Percentiles rank a stretch among this genome's conserved stretches.
Conservation (phyloP, 345 rosid genomes). For the Populus tremula region DNA sequence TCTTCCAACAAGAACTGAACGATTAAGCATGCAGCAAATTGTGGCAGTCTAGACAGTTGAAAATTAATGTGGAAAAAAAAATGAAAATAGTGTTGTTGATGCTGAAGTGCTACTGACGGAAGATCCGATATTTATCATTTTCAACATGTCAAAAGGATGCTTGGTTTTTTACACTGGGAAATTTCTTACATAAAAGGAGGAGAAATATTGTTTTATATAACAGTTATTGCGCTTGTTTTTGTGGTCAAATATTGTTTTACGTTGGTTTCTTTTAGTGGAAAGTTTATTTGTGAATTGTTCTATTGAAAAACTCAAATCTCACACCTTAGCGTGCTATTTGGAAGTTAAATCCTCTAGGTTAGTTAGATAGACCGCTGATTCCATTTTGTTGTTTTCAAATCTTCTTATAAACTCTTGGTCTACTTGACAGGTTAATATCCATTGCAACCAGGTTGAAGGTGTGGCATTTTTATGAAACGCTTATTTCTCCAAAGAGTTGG, state of each 20-base stretch:
- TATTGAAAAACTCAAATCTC: not conserved
- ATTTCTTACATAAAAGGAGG: not conserved
- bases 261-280: not conserved
- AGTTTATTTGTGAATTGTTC: not conserved
- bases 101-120: not conserved
- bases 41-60: not conserved
- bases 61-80: not conserved
- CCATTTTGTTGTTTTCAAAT: not conserved
- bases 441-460: not conserved
- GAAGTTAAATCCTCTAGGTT: not conserved
- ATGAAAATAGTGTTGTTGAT: not conserved
- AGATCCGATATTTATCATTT: not conserved
- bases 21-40: not conserved
- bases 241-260: not conserved
- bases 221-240: not conserved
- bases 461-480: not conserved
- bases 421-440: slow-evolving; percentile 20
- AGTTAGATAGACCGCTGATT: not conserved
- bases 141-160: not conserved
- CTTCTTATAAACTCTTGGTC: not conserved
- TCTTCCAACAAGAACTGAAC: not conserved
- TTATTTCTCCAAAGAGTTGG: not conserved
- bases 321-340: not conserved
- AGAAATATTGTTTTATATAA: not conserved
- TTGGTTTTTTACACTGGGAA: not conserved